phyloP scores from a whole-genome alignment of 2,329 filamentous ascomycete species.

The Triangularia verruculosa region DNA sequence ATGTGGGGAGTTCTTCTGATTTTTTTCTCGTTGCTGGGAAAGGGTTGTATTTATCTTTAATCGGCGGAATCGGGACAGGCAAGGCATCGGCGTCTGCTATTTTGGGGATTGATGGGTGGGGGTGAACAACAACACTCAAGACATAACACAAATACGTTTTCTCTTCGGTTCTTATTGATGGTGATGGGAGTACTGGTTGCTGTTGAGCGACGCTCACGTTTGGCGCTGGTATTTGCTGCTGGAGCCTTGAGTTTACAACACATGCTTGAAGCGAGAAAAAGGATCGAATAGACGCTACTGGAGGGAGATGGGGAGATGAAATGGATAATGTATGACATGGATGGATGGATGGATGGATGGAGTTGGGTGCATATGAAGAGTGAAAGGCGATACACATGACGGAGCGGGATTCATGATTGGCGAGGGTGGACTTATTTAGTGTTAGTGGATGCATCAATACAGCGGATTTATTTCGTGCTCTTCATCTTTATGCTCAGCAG shows the following conservation, averaged over 20 bases:
- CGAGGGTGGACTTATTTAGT: neutral
- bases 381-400: too few species aligned
- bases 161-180: neutral
- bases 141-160: neutral
- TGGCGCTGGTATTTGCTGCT: neutral
- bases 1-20: neutral
- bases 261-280: neutral
- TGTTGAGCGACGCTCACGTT: neutral
- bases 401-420: neutral
- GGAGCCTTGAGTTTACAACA: neutral
- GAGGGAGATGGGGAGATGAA: neutral
- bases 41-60: slow-evolving; percentile 3
- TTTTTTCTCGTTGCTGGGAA: neutral
- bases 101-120: neutral
- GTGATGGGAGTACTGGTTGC: neutral
- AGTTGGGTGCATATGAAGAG: too few species aligned
- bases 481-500: too few species aligned
- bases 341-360: neutral
- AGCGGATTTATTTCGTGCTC: neutral
- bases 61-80: neutral
- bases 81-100: slow-evolving; percentile 6
- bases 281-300: neutral
- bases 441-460: neutral
- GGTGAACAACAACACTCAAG: neutral
- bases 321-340: neutral